Base-by-base conservation (phyloP, 768 basidiomycete species). In the Suillus sp. region DNA sequence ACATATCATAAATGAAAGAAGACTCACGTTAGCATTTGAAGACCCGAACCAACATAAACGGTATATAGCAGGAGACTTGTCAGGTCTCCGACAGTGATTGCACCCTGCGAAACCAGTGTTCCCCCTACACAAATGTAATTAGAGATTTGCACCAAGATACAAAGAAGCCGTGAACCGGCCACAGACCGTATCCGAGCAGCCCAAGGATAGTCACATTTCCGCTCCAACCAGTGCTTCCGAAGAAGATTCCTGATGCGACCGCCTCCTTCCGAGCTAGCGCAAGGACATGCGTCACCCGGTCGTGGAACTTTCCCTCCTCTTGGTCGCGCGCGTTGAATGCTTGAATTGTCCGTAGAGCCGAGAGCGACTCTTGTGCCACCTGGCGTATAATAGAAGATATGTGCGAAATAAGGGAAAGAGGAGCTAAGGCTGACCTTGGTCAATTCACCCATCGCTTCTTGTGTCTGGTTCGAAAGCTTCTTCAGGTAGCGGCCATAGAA, bases 401-500 rank as follows among this genome's bases (percentile, higher is more conserved):
- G 60, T 42, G n/a, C 3, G 50, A 34, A 35, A 38, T 18, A 38
- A 30, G 30, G 56, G 50, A 62, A 25, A 18, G 40, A 25, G 35
- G 51, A 57, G 45, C 18, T n/a, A 10, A 32, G 42, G 5, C 51
- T 37, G 18, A 78, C 82, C 76, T 85, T 95, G 37, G 95, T 93
- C 95, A 96, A 95, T 61, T 96, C 95, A 61, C 96, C 96, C 59
- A 97, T 84, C 1, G 96, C 94, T 70, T 95, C 95, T 74, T 99
- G 96, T 7, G 96, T 96, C 70, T 88, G 80, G 69, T 93, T 94
- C 8, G 93, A 93, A 3, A 99, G 84, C 65, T 88, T 90, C 73
- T 95, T 94, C 60, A 99, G 78, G 77, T 98, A 99, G 14, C 95
- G 87, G 66, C 96, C 96, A 70, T 99, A 99, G 74, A 95, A 92